These are phyloP conservation scores for Adenanthera pavonina DNA, from an alignment of 306 rosid species.

Conservation along the genomic window DNA sequence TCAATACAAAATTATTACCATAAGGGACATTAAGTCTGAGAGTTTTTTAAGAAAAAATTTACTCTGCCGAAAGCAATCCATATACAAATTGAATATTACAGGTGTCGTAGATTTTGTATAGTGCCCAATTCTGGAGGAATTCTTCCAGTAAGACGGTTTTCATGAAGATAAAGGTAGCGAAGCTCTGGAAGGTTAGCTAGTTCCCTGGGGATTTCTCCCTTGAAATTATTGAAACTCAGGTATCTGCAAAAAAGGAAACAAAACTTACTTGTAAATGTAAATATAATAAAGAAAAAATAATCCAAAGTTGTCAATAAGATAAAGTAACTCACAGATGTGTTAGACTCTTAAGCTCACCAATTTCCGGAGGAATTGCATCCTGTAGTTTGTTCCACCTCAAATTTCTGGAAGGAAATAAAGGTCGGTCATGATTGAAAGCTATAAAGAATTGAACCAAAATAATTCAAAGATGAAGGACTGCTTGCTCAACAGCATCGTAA, in stretches of 20 bases:
- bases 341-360: slow-evolving; percentile 92
- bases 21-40: slow-evolving; percentile 29
- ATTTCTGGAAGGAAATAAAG: slow-evolving; percentile 58
- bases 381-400: slow-evolving; percentile 99
- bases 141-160: slow-evolving; percentile 86
- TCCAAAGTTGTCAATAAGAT: slow-evolving; percentile 20
- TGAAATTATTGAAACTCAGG: slow-evolving; percentile 95
- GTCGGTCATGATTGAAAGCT: slow-evolving; percentile 15
- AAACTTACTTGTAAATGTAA: slow-evolving; percentile 14
- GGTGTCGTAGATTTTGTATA: slow-evolving; percentile 86
- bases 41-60: background rate
- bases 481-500: background rate
- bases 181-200: slow-evolving; percentile 93
- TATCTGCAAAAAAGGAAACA: slow-evolving; percentile 53
- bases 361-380: slow-evolving; percentile 94
- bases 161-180: slow-evolving; percentile 93
- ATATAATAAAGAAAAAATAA: slow-evolving; percentile 19
- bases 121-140: slow-evolving; percentile 94
- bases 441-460: slow-evolving; percentile 28
- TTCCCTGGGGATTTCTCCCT: slow-evolving; percentile 96
- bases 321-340: slow-evolving; percentile 85
- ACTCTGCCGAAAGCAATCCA: background rate
- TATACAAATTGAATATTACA: slow-evolving; percentile 54
- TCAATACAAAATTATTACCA: slow-evolving; percentile 35
- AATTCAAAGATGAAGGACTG: slow-evolving; percentile 7